Evolutionary conservation across 768 basidiomycete species (phyloP).

Genomic region (Tulasnella sp.): DNA sequence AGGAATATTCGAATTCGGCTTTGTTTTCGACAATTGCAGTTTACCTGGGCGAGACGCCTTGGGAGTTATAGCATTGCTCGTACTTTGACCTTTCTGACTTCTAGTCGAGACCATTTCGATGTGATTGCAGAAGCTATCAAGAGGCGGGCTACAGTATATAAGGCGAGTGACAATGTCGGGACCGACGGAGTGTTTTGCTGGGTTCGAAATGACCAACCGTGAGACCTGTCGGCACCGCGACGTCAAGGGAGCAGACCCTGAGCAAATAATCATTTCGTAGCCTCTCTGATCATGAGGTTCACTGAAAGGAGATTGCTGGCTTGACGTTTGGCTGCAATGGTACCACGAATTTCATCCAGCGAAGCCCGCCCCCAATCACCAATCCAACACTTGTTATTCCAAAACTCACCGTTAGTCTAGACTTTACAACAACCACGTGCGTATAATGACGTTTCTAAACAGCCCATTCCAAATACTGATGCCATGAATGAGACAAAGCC

Average conservation of each 20-base stretch:
- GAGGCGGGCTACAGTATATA: not conserved
- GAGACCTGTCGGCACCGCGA: no score
- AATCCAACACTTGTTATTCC: no score
- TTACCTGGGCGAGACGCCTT: not conserved
- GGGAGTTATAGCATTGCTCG: not conserved
- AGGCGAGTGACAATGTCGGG: not conserved
- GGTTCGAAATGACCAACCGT: not conserved
- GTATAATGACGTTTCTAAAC: constrained; percentile 65
- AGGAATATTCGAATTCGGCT: not conserved
- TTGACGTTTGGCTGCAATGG: no score
- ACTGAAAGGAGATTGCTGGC: no score
- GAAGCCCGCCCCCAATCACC: no score
- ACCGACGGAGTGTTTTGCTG: not conserved
- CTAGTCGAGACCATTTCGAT: not conserved
- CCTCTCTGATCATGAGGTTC: no score
- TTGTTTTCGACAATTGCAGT: not conserved
- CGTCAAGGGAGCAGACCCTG: no score
- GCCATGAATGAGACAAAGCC: not conserved
- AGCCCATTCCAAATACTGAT: constrained; percentile 71
- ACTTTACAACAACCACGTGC: no score
- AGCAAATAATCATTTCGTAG: no score
- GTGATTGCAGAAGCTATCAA: not conserved
- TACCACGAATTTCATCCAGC: no score
- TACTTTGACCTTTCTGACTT: not conserved
- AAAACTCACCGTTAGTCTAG: no score